A percentile compares a stretch with the other conserved stretches of the same genome.
These are phyloP conservation scores for Mediolabrus comicus DNA, from an alignment of 108 stramenopile species.

Conservation along the genomic window DNA sequence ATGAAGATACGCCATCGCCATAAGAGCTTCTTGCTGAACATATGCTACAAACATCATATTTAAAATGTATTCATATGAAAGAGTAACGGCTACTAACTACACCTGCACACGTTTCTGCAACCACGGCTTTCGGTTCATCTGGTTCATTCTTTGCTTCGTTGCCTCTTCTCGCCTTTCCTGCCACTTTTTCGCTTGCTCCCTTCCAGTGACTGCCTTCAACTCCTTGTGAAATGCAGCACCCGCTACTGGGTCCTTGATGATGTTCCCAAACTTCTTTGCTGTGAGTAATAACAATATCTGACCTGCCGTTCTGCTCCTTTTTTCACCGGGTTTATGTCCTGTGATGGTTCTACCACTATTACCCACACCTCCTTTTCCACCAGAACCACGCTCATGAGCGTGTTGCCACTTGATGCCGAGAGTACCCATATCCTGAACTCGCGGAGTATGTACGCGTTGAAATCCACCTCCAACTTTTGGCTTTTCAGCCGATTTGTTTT, in stretches of 20 bases:
- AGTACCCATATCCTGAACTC: constrained; percentile 75
- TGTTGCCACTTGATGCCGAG: constrained; percentile 90
- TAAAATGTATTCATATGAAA: no score
- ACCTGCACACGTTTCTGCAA: constrained; percentile 63
- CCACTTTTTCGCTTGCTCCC: constrained; percentile 68
- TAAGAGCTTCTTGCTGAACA: no score
- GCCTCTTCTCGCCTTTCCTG: constrained; percentile 62
- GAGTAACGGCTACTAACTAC: neutral
- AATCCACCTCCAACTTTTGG: constrained; percentile 19
- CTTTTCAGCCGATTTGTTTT: constrained; percentile 15
- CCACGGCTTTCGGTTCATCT: constrained; percentile 90
- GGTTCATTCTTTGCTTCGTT: constrained; percentile 69
- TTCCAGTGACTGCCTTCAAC: constrained; percentile 58
- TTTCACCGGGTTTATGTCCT: constrained; percentile 40
- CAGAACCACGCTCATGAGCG: constrained; percentile 82
- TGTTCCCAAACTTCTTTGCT: constrained; percentile 70
- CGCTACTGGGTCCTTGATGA: constrained; percentile 61
- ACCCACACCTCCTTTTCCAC: constrained; percentile 85
- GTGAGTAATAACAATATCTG: constrained; percentile 80
- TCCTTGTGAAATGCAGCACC: constrained; percentile 84
- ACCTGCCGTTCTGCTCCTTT: constrained; percentile 65
- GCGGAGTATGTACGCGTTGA: constrained; percentile 61
- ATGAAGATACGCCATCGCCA: no score
- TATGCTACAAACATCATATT: no score
- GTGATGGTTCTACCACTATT: constrained; percentile 51